These are phyloP conservation scores for Henningerozyma blattae DNA, from an alignment of 805 yeast genomes.

Conservation along the genomic window DNA sequence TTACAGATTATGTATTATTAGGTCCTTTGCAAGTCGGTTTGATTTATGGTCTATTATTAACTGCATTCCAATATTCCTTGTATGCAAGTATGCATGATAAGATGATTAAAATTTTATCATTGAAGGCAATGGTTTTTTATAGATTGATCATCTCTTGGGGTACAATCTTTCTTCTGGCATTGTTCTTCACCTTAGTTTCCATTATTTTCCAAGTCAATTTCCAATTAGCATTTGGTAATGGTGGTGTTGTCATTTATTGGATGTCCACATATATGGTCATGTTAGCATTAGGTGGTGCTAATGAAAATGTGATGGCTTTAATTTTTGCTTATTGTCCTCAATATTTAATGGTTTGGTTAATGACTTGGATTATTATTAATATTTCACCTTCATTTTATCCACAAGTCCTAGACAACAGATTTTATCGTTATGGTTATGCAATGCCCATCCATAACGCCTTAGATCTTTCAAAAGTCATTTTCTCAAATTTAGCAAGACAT, in stretches of 20 bases:
- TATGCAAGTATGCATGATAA: constrained; percentile 40
- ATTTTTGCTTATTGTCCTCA: constrained; percentile 48
- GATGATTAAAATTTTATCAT: constrained; percentile 35
- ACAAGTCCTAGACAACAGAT: constrained; percentile 41
- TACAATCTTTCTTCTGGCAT: constrained; percentile 44
- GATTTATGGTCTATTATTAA: constrained; percentile 56
- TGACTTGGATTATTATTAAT: constrained; percentile 57
- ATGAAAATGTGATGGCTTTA: constrained; percentile 50
- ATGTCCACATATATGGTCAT: constrained; percentile 52
- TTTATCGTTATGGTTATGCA: constrained; percentile 55
- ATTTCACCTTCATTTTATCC: constrained; percentile 61
- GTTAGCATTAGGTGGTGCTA: constrained; percentile 68
- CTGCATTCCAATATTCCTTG: constrained; percentile 59
- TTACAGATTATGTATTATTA: constrained; percentile 34
- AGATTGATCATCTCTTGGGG: constrained; percentile 39
- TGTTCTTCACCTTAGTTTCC: constrained; percentile 47
- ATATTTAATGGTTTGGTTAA: constrained; percentile 55
- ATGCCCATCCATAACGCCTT: constrained; percentile 58
- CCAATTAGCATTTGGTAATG: constrained; percentile 44
- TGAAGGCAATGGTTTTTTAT: constrained; percentile 37
- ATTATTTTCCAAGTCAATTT: constrained; percentile 59
- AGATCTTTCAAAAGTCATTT: constrained; percentile 47
- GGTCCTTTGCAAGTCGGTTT: constrained; percentile 72
- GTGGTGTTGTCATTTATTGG: constrained; percentile 71
- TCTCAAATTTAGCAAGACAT: constrained; percentile 45